phyloP scores from a whole-genome alignment of 2,329 filamentous ascomycete genomes.

The Graphilbum sp. region DNA sequence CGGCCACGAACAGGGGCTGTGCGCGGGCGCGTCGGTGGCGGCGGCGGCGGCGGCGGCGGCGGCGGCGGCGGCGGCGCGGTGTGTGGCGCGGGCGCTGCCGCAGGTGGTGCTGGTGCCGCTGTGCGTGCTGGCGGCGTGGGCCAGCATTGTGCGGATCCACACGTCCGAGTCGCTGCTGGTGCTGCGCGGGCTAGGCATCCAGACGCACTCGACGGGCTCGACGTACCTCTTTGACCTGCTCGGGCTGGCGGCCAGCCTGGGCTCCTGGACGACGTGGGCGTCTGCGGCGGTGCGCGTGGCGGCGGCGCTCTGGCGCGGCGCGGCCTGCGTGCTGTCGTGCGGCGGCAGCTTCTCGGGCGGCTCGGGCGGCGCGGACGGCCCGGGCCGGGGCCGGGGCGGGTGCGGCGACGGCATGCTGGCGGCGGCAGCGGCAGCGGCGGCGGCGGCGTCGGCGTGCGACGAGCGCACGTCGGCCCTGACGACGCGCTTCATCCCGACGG shows the following conservation, averaged over 20 bases:
- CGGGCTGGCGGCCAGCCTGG: slow-evolving; percentile 13
- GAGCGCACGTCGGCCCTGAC: slow-evolving; percentile 16
- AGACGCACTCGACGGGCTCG: slow-evolving; percentile 58
- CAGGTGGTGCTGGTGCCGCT: slow-evolving; percentile 19
- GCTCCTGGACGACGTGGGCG: slow-evolving; percentile 14
- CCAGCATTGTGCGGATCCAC: slow-evolving; percentile 29
- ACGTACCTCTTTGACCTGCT: slow-evolving; percentile 37
- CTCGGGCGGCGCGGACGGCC: background rate
- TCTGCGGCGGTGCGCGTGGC: background rate
- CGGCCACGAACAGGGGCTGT: too few relatives aligned
- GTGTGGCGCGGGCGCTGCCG: slow-evolving; percentile 19
- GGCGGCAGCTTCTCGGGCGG: slow-evolving; percentile 1
- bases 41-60: too few relatives aligned
- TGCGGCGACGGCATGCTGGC: slow-evolving; percentile 1
- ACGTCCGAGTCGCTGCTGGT: slow-evolving; percentile 74
- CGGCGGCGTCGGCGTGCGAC: background rate
- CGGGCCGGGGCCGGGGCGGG: background rate
- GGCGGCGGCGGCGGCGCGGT: slow-evolving; percentile 12
- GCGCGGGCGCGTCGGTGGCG: too few relatives aligned
- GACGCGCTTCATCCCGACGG: slow-evolving; percentile 61
- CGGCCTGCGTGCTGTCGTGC: background rate
- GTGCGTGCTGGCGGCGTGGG: slow-evolving; percentile 22
- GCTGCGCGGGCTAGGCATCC: slow-evolving; percentile 75
- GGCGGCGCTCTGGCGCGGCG: background rate
- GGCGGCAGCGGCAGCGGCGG: background rate